Conservation (phyloP, 352 stramenopile species). For the Phytophthora cactorum region DNA sequence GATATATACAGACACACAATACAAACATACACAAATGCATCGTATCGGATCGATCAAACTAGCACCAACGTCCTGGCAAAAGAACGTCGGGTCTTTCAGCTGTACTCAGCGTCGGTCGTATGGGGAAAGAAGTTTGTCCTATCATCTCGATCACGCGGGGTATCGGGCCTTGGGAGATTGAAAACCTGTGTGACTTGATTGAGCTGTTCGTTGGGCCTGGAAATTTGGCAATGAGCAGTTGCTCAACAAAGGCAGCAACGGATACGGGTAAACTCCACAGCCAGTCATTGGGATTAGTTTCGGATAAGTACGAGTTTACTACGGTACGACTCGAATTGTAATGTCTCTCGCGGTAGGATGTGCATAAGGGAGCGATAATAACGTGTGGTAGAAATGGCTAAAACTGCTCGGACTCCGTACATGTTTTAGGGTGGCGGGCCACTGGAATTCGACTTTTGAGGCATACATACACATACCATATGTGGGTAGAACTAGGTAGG, state of each 20-base stretch:
- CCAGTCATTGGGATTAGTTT: conserved; percentile 19
- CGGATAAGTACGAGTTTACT: conserved; percentile 18
- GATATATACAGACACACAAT: conserved; percentile 19
- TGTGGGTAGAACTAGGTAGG: no score
- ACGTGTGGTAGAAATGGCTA: no score
- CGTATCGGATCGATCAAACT: conserved; percentile 64
- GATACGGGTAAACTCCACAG: conserved; percentile 11
- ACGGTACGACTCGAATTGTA: conserved; percentile 12
- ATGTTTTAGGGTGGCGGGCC: no score
- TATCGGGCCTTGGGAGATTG: background rate
- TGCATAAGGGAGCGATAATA: no score
- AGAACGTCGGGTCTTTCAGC: conserved; percentile 74
- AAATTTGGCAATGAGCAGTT: conserved; percentile 24
- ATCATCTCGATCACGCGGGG: conserved; percentile 69
- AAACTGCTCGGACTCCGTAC: no score
- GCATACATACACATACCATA: no score
- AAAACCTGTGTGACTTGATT: background rate
- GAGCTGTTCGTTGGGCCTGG: conserved; percentile 10
- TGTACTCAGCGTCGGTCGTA: conserved; percentile 79
- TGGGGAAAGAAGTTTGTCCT: conserved; percentile 86
- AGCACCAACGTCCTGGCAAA: conserved; percentile 67
- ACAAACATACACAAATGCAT: conserved; percentile 26
- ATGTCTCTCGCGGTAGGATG: conserved; percentile 19
- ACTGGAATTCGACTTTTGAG: no score
- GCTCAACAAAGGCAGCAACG: background rate